Conservation (phyloP, 2,329 filamentous ascomycete species). For the Neonectria faginata region DNA sequence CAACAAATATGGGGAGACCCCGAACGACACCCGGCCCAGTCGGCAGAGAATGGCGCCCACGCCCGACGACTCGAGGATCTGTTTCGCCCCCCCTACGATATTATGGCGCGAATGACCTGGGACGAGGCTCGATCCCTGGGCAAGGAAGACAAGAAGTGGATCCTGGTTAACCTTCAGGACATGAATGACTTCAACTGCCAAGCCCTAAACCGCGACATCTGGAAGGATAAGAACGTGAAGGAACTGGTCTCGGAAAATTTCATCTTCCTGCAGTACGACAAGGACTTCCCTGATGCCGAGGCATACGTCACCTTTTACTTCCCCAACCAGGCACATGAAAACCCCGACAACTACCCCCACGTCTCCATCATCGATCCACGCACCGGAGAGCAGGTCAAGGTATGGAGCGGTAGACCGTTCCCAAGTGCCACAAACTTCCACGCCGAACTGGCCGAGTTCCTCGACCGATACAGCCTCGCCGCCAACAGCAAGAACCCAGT, state of each 20-base stretch:
- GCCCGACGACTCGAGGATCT: conserved; percentile 87
- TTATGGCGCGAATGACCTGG: conserved; percentile 85
- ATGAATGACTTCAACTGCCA: conserved; percentile 95
- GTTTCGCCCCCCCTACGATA: conserved; percentile 90
- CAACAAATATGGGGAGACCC: conserved; percentile 55
- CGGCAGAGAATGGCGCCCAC: conserved; percentile 69
- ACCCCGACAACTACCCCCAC: conserved; percentile 91
- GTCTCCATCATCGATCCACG: conserved; percentile 95
- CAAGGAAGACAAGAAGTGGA: conserved; percentile 91
- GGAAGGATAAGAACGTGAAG: conserved; percentile 86
- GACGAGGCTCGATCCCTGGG: conserved; percentile 86
- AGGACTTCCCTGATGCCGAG: conserved; percentile 80
- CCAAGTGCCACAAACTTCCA: conserved; percentile 84
- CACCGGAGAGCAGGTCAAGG: conserved; percentile 96
- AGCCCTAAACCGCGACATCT: conserved; percentile 91
- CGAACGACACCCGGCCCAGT: conserved; percentile 34
- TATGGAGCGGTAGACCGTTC: conserved; percentile 89
- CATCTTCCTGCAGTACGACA: conserved; percentile 93
- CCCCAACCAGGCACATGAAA: conserved; percentile 74
- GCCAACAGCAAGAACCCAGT: conserved; percentile 93
- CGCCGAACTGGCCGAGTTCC: conserved; percentile 91
- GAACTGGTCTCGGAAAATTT: conserved; percentile 92
- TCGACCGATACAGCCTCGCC: conserved; percentile 95
- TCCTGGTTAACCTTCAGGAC: conserved; percentile 95
- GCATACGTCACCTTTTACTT: conserved; percentile 95